Conservation (phyloP, 768 basidiomycete species). For the Pulveroboletus frians region DNA sequence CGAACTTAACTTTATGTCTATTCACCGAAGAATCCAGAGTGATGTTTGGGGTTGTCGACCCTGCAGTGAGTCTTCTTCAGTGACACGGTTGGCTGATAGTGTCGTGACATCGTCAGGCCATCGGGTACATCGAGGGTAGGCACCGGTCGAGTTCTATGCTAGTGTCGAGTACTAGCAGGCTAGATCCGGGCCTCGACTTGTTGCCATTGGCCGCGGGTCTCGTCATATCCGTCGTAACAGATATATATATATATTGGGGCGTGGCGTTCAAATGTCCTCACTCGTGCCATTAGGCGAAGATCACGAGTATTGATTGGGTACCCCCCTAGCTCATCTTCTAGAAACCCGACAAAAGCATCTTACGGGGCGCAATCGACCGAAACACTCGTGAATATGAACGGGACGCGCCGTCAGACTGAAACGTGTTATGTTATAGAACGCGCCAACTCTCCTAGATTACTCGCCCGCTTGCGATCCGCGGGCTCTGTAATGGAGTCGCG, state of each 20-base stretch:
- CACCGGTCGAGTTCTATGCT: no score
- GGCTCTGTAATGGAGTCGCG: slow-evolving; percentile 1
- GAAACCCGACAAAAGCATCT: background rate
- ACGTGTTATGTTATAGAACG: background rate
- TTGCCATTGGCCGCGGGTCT: background rate
- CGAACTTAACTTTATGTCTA: slow-evolving; percentile 19
- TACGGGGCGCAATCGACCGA: slow-evolving; percentile 11
- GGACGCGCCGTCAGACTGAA: background rate
- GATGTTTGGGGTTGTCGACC: background rate
- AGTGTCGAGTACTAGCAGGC: background rate
- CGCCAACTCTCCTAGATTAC: background rate
- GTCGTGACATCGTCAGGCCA: no score
- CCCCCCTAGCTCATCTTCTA: background rate
- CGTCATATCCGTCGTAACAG: slow-evolving; percentile 1
- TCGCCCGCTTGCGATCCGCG: slow-evolving; percentile 13
- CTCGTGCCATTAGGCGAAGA: slow-evolving; percentile 18
- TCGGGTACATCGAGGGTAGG: no score
- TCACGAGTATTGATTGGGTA: slow-evolving; percentile 16
- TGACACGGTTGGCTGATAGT: no score
- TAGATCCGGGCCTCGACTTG: background rate
- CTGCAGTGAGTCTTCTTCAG: background rate
- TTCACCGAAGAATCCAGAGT: background rate
- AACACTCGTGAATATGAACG: slow-evolving; percentile 26
- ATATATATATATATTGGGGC: background rate
- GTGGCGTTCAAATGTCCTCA: slow-evolving; percentile 10